Evolutionary conservation across 305 asterid genomes (phyloP).

Genomic region (Andrographis paniculata): DNA sequence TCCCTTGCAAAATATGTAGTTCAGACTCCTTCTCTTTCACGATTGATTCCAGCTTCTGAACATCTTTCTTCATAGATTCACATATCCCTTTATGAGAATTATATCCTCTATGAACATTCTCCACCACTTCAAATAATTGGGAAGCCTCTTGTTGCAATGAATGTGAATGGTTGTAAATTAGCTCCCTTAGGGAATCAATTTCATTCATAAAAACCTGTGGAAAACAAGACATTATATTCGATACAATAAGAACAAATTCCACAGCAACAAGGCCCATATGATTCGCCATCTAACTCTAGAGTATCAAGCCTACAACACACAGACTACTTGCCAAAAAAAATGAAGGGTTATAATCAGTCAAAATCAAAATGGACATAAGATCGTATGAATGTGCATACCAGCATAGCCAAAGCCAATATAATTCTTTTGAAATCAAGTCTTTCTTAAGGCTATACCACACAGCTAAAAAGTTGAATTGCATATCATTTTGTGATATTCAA

Average conservation of each 20-base stretch:
- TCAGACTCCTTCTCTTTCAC: conserved; percentile 65
- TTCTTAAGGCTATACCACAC: too few relatives aligned
- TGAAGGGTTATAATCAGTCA: conserved; percentile 15
- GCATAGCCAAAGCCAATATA: too few relatives aligned
- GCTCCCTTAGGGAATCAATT: conserved; percentile 47
- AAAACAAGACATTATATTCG: conserved; percentile 19
- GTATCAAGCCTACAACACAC: conserved; percentile 11
- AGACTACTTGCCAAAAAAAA: conserved; percentile 9
- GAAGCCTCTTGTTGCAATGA: conserved; percentile 52
- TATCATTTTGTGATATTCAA: too few relatives aligned
- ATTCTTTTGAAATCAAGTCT: too few relatives aligned
- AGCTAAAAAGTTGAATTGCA: too few relatives aligned
- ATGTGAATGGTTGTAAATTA: conserved; percentile 44
- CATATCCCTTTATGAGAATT: conserved; percentile 40
- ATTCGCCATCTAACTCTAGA: conserved; percentile 14
- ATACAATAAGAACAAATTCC: conserved; percentile 13
- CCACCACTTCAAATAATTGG: conserved; percentile 42
- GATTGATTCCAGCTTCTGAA: conserved; percentile 35
- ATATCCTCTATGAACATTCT: conserved; percentile 38
- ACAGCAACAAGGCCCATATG: conserved; percentile 10
- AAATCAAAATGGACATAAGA: too few relatives aligned
- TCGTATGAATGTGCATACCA: too few relatives aligned
- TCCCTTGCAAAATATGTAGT: conserved; percentile 40
- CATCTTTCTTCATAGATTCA: conserved; percentile 48
- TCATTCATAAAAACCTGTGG: conserved; percentile 50